Evolutionary conservation across 805 yeast species (phyloP).

Genomic region (Kuraishia ogatae): DNA sequence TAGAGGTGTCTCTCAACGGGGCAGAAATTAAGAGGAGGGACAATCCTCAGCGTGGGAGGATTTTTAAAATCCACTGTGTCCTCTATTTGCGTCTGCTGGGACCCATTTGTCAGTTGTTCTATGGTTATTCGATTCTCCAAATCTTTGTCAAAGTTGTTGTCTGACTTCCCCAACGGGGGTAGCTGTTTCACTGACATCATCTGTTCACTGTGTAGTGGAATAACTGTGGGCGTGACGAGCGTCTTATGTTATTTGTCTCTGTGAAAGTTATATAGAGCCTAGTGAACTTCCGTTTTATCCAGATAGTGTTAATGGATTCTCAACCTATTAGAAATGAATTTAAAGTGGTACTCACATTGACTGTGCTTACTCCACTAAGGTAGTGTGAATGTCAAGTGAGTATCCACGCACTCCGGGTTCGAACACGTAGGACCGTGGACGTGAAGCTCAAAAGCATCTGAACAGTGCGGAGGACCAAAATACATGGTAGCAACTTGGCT

Average conservation of each 20-base stretch:
- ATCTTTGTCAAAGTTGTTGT: not conserved
- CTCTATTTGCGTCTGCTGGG: slow-evolving; percentile 13
- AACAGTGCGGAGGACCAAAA: not conserved
- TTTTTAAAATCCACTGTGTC: slow-evolving; percentile 10
- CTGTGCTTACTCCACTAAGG: not conserved
- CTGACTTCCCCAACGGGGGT: not conserved
- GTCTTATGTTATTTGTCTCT: no score
- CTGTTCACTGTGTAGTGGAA: not conserved
- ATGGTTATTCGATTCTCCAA: slow-evolving; percentile 8
- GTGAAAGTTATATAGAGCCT: no score
- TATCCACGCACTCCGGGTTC: not conserved
- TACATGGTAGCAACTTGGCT: not conserved
- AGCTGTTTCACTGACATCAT: not conserved
- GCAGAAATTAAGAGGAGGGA: slow-evolving; percentile 92
- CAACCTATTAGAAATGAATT: no score
- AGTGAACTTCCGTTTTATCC: no score
- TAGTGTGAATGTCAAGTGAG: not conserved
- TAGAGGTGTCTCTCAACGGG: slow-evolving; percentile 87
- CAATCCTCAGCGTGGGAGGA: slow-evolving; percentile 60
- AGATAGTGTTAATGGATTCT: no score
- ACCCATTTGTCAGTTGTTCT: slow-evolving; percentile 14
- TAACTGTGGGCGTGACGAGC: no score
- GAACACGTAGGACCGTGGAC: not conserved
- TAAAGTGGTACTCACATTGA: not conserved
- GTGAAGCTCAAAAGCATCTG: not conserved